Evolutionary conservation across 2,329 filamentous ascomycete genomes (phyloP).

Genomic region (Dactylellina haptotyla): DNA sequence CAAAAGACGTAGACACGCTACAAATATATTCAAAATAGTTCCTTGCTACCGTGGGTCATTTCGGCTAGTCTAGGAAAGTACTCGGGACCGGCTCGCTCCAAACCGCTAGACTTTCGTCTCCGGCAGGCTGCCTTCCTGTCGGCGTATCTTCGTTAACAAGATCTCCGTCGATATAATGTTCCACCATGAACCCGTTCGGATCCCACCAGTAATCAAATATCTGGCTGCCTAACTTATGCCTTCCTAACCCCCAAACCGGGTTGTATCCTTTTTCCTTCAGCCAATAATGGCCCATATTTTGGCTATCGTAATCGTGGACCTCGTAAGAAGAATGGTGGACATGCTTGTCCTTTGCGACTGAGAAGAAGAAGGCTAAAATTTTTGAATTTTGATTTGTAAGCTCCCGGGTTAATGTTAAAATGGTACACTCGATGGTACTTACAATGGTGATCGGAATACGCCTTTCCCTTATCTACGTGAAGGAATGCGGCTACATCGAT

Average conservation of each 20-base stretch:
- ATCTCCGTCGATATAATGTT: conserved; percentile 78
- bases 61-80: conserved; percentile 47
- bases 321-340: conserved; percentile 77
- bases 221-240: conserved; percentile 76
- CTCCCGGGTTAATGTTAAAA: neutral
- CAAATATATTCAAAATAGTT: no score
- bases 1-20: no score
- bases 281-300: conserved; percentile 76
- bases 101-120: conserved; percentile 62
- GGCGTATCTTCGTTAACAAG: conserved; percentile 70
- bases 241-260: conserved; percentile 75
- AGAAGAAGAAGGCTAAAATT: conserved; percentile 36
- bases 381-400: neutral
- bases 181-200: conserved; percentile 71
- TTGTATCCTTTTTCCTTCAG: conserved; percentile 71
- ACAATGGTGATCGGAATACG: conserved; percentile 67
- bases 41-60: neutral
- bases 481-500: conserved; percentile 65
- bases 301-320: conserved; percentile 76
- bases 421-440: neutral
- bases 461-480: conserved; percentile 67
- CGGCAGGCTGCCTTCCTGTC: conserved; percentile 62
- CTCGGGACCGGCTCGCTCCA: conserved; percentile 63
- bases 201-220: conserved; percentile 80
- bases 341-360: conserved; percentile 61